These are phyloP conservation scores for Neofusicoccum kwambonambiense DNA, from an alignment of 2,329 filamentous ascomycete genomes.

Conservation along the genomic window DNA sequence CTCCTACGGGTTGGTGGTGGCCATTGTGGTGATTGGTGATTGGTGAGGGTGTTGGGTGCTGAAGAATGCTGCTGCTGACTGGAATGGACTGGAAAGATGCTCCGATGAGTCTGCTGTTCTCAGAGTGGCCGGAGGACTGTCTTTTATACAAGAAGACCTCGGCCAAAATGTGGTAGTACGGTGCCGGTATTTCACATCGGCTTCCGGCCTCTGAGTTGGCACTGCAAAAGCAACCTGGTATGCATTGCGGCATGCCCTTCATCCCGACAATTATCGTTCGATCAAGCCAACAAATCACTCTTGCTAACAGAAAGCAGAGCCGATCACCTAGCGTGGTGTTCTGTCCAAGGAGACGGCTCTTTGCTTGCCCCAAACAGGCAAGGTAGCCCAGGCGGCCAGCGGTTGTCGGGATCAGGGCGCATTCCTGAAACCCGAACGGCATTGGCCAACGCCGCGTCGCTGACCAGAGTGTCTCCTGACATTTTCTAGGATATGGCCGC, in stretches of 20 bases:
- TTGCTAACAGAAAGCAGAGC: constrained; percentile 6
- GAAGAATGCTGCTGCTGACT: not conserved
- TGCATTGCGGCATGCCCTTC: not conserved
- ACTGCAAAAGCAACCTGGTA: constrained; percentile 10
- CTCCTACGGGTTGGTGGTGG: constrained; percentile 3
- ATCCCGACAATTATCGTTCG: constrained; percentile 5
- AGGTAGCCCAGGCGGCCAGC: not conserved
- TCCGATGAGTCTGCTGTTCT: not conserved
- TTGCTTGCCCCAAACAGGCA: not conserved
- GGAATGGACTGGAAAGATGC: constrained; percentile 4
- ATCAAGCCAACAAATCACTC: not conserved
- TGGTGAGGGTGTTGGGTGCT: not conserved
- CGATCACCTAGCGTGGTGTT: not conserved
- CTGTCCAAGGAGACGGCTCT: not conserved
- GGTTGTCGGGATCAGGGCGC: not conserved
- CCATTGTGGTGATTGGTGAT: constrained; percentile 5
- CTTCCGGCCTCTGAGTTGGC: not conserved
- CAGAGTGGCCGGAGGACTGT: not conserved
- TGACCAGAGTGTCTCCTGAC: constrained; percentile 13
- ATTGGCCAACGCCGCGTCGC: not conserved
- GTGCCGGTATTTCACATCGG: not conserved
- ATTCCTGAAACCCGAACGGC: constrained; percentile 7
- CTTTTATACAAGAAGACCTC: not conserved
- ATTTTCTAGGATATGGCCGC: constrained; percentile 13
- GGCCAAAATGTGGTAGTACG: not conserved